phyloP scores from a whole-genome alignment of 306 rosid genomes.

The Notholithocarpus densiflorus region DNA sequence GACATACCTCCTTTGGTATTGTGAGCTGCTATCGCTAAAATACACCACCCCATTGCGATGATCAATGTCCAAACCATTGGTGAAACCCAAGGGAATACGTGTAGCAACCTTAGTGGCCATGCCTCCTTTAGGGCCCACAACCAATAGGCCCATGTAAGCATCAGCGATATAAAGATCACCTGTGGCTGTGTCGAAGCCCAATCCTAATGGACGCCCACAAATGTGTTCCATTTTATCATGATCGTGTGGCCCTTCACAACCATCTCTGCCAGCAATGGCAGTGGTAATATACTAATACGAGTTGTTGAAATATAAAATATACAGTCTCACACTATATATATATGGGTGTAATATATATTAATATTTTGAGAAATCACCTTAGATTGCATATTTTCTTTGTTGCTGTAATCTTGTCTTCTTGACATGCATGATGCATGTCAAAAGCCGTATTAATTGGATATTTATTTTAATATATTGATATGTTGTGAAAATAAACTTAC shows the following conservation, averaged over 20 bases:
- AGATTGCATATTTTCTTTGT: no score
- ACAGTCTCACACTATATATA: no score
- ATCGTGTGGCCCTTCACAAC: conserved; percentile 50
- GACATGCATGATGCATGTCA: no score
- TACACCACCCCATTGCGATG: conserved; percentile 41
- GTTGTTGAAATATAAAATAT: no score
- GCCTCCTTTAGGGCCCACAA: conserved; percentile 57
- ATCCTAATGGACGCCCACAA: conserved; percentile 79
- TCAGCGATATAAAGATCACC: conserved; percentile 69
- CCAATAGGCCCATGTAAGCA: conserved; percentile 65
- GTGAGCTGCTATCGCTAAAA: conserved; percentile 63
- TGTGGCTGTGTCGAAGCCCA: conserved; percentile 33
- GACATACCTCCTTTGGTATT: conserved; percentile 55
- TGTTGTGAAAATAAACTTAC: no score
- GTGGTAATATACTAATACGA: no score
- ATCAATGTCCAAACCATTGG: conserved; percentile 65
- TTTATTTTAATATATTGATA: no score
- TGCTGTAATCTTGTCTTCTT: no score
- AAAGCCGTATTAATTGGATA: no score
- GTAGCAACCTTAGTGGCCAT: conserved; percentile 21
- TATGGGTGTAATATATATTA: no score
- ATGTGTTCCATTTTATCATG: conserved; percentile 47
- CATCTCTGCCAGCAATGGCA: conserved; percentile 32
- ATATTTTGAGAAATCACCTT: no score
- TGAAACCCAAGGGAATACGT: conserved; percentile 35